Conservation (phyloP, 139 green algal species). For the Pleodorina starrii region DNA sequence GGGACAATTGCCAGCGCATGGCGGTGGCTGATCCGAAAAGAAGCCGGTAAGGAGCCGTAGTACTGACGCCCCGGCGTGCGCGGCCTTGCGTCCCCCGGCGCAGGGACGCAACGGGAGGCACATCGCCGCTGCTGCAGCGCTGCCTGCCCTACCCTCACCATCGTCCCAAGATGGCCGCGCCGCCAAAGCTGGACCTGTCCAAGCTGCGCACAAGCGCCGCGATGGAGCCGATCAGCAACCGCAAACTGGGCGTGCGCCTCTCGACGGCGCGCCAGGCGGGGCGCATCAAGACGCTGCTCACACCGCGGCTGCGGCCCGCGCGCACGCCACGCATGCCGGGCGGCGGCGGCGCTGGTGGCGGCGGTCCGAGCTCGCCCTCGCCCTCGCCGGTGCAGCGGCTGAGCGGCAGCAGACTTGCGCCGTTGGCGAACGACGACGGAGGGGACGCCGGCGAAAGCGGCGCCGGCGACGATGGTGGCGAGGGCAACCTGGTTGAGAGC, state of each 20-base stretch:
- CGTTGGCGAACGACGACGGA: too few relatives aligned
- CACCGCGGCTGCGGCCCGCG: constrained; percentile 1
- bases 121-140: neutral
- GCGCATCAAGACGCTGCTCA: constrained; percentile 18
- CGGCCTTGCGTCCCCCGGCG: too few relatives aligned
- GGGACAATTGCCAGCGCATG: too few relatives aligned
- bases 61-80: too few relatives aligned
- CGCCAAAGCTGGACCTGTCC: constrained; percentile 38
- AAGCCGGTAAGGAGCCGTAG: too few relatives aligned
- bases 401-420: neutral
- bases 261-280: neutral
- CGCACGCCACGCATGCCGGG: constrained; percentile 25
- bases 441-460: neutral
- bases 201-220: constrained; percentile 22
- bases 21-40: too few relatives aligned
- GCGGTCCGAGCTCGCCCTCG: too few relatives aligned
- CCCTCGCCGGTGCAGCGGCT: neutral
- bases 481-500: neutral
- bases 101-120: neutral
- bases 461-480: neutral
- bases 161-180: neutral
- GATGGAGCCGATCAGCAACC: constrained; percentile 5
- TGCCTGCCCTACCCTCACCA: constrained; percentile 2
- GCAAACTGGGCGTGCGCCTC: constrained; percentile 12
- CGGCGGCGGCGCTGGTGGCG: neutral